phyloP scores from a whole-genome alignment of 768 basidiomycete species.

The Paxillus ammoniavirescens region DNA sequence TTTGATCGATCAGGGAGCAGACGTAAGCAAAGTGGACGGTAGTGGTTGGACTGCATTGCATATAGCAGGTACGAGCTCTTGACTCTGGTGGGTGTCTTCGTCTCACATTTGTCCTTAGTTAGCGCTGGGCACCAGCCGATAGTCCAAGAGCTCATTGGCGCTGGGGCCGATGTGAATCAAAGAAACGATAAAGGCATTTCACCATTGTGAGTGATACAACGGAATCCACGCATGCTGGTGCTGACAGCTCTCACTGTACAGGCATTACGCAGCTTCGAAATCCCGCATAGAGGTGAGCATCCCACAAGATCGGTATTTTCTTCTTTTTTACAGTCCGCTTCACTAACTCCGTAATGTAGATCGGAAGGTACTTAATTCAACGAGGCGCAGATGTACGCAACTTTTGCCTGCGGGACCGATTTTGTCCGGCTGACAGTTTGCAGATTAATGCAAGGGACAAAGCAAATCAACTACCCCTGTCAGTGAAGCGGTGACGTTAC shows the following conservation, averaged over 20 bases:
- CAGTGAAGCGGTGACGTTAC: slow-evolving; percentile 6
- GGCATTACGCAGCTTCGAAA: slow-evolving; percentile 93
- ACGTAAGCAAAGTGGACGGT: slow-evolving; percentile 61
- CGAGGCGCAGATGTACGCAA: slow-evolving; percentile 87
- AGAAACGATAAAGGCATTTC: slow-evolving; percentile 82
- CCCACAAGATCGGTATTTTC: slow-evolving; percentile 24
- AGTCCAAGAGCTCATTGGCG: slow-evolving; percentile 74
- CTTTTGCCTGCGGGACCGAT: slow-evolving; percentile 24
- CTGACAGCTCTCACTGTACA: slow-evolving; percentile 30
- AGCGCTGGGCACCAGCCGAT: slow-evolving; percentile 79
- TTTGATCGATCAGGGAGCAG: slow-evolving; percentile 68
- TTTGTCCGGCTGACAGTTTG: slow-evolving; percentile 29
- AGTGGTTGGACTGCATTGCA: slow-evolving; percentile 80
- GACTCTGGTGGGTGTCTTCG: not conserved
- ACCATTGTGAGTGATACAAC: slow-evolving; percentile 57
- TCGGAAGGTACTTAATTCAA: slow-evolving; percentile 80
- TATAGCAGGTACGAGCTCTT: slow-evolving; percentile 57
- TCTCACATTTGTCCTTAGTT: slow-evolving; percentile 40
- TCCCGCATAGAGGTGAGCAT: slow-evolving; percentile 71
- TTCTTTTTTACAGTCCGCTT: slow-evolving; percentile 17
- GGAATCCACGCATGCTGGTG: not conserved
- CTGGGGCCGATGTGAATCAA: slow-evolving; percentile 79
- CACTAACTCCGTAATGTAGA: slow-evolving; percentile 48
- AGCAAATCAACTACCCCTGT: slow-evolving; percentile 91
- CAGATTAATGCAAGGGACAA: slow-evolving; percentile 95